These are phyloP conservation scores for Salvia hispanica DNA, from an alignment of 257 asterid species.

Conservation along the genomic window DNA sequence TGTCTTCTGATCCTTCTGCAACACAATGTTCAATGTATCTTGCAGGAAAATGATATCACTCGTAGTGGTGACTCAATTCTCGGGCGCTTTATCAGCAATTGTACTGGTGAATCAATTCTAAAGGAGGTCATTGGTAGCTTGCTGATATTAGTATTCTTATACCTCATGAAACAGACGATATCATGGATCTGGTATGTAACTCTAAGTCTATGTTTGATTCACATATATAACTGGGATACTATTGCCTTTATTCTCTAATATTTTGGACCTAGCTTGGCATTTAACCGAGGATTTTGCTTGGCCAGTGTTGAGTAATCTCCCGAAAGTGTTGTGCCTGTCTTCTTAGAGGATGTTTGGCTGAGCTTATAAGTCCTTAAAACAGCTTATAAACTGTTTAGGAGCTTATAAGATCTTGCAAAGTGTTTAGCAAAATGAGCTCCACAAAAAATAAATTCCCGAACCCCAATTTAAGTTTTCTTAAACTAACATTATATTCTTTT, in stretches of 20 bases:
- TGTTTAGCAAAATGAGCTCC: too few relatives aligned
- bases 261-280: too few relatives aligned
- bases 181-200: slow-evolving; percentile 35
- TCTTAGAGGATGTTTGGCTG: too few relatives aligned
- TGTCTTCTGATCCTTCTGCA: slow-evolving; percentile 8
- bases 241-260: background rate
- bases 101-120: slow-evolving; percentile 37
- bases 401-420: too few relatives aligned
- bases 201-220: slow-evolving; percentile 6
- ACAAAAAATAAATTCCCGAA: too few relatives aligned
- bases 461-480: too few relatives aligned
- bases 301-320: too few relatives aligned
- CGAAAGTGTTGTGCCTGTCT: too few relatives aligned
- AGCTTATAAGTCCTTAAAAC: too few relatives aligned
- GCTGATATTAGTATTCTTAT: slow-evolving; percentile 38
- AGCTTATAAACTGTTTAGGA: too few relatives aligned
- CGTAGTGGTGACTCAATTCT: slow-evolving; percentile 34
- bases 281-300: too few relatives aligned
- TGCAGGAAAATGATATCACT: slow-evolving; percentile 29
- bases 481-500: too few relatives aligned
- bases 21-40: slow-evolving; percentile 23
- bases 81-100: slow-evolving; percentile 24
- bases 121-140: slow-evolving; percentile 29
- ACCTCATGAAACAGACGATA: slow-evolving; percentile 38
- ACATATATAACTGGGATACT: background rate